Conservation (phyloP, 192 early-diverging fungal genomes). For the Podila epigama region DNA sequence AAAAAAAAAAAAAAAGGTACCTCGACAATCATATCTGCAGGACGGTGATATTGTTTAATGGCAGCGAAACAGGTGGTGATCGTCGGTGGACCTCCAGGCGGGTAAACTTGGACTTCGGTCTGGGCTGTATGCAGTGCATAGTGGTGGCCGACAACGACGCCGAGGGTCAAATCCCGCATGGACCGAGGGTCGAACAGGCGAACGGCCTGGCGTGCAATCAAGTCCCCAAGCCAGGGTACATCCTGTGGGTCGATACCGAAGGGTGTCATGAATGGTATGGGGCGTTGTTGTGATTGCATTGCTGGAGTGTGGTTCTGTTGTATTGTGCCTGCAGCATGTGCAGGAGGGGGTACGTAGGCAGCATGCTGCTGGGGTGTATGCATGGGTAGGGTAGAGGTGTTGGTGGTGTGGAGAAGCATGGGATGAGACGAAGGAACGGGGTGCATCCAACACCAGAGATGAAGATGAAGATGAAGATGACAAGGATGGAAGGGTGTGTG, state of each 20-base stretch:
- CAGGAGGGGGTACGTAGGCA: neutral
- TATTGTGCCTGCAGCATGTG: neutral
- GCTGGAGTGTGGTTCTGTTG: neutral
- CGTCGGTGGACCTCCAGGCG: neutral
- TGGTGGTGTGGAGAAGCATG: too few relatives aligned
- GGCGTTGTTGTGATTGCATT: neutral
- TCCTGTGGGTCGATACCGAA: conserved; percentile 28
- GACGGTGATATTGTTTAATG: conserved; percentile 37
- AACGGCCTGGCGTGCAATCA: conserved; percentile 28
- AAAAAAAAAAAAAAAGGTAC: neutral
- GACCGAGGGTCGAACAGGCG: conserved; percentile 25
- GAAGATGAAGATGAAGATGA: too few relatives aligned
- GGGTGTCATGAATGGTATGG: conserved; percentile 16
- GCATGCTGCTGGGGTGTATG: neutral
- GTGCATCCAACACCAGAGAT: too few relatives aligned
- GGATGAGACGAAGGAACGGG: too few relatives aligned
- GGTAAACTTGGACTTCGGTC: neutral
- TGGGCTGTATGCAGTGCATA: conserved; percentile 33
- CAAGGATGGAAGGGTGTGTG: too few relatives aligned
- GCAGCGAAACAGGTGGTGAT: conserved; percentile 9
- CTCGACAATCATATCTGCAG: conserved; percentile 35
- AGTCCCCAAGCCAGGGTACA: conserved; percentile 40
- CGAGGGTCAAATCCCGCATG: conserved; percentile 16
- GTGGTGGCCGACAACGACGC: conserved; percentile 19
- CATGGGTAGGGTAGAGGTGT: neutral